Percentiles rank a stretch among this genome's conserved stretches.
These are phyloP conservation scores for Sporormia fimetaria DNA, from an alignment of 495 filamentous ascomycete genomes.

Conservation along the genomic window DNA sequence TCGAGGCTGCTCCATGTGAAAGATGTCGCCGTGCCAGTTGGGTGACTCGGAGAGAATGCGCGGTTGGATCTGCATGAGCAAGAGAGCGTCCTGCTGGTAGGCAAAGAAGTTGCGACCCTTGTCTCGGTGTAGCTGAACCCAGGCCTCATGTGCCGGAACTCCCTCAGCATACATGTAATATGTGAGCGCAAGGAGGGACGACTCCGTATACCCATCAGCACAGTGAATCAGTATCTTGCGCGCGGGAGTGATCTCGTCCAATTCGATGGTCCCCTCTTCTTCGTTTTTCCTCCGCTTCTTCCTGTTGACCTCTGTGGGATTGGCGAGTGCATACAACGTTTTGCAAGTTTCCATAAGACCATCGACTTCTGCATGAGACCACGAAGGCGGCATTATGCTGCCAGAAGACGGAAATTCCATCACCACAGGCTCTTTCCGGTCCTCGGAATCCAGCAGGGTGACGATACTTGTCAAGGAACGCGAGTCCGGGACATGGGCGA, in stretches of 20 bases:
- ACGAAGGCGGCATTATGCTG: constrained; percentile 71
- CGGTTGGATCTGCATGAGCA: constrained; percentile 62
- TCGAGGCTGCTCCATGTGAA: constrained; percentile 42
- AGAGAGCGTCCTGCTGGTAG: constrained; percentile 76
- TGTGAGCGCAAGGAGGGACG: constrained; percentile 70
- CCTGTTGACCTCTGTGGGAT: constrained; percentile 38
- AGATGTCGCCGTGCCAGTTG: constrained; percentile 15
- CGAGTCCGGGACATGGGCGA: constrained; percentile 53
- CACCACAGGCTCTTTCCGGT: constrained; percentile 38
- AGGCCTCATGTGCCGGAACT: constrained; percentile 67
- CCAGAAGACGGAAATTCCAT: constrained; percentile 90
- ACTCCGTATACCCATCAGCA: constrained; percentile 92
- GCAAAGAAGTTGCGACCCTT: constrained; percentile 90
- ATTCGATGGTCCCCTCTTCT: constrained; percentile 39
- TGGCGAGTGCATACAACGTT: constrained; percentile 75
- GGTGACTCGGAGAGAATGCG: constrained; percentile 51
- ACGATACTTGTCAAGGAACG: constrained; percentile 47
- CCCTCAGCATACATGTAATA: constrained; percentile 87
- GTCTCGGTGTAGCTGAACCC: constrained; percentile 70
- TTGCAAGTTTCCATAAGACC: constrained; percentile 73
- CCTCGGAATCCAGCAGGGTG: constrained; percentile 36
- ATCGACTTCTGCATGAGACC: constrained; percentile 66
- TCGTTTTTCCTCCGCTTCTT: constrained; percentile 22
- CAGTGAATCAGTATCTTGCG: constrained; percentile 76
- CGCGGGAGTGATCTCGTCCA: constrained; percentile 8